Evolutionary conservation across 805 yeast species (phyloP).

Genomic region (Zygotorulaspora florentina): DNA sequence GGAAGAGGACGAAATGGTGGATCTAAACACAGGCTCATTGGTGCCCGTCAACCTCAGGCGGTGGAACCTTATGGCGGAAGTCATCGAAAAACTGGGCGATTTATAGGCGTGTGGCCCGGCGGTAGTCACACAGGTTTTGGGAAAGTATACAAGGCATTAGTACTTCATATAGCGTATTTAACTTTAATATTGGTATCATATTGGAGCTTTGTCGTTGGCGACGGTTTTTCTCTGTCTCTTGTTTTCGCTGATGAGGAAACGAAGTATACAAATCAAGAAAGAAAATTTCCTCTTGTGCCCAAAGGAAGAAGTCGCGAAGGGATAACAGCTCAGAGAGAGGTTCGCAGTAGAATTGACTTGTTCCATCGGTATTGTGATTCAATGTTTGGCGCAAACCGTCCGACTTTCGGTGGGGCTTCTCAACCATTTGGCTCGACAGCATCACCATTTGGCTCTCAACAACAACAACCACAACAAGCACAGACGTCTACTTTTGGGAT

Average conservation of each 20-base stretch:
- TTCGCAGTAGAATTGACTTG: background rate
- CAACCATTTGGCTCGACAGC: slow-evolving; percentile 22
- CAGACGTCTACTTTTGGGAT: slow-evolving; percentile 30
- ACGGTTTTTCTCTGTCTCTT: background rate
- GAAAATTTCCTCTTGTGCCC: background rate
- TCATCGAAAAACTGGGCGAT: slow-evolving; percentile 25
- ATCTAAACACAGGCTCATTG: slow-evolving; percentile 29
- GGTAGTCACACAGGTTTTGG: background rate
- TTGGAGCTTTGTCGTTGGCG: background rate
- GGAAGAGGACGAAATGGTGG: slow-evolving; percentile 32
- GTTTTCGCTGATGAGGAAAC: background rate
- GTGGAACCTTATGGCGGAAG: slow-evolving; percentile 26
- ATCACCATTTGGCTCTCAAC: slow-evolving; percentile 23
- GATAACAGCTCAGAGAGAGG: background rate
- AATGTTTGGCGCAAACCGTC: slow-evolving; percentile 23
- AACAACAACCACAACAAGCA: slow-evolving; percentile 21
- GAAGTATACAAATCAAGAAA: background rate
- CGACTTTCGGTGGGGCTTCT: slow-evolving; percentile 21
- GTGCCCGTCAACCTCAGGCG: slow-evolving; percentile 25
- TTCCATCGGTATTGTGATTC: slow-evolving; percentile 1
- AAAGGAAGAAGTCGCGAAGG: background rate
- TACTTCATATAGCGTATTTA: background rate
- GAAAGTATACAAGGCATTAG: background rate
- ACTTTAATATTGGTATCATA: too few species aligned
- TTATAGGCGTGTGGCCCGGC: slow-evolving; percentile 11